Conservation (phyloP, 495 filamentous ascomycete species). For the Podospora pseudopauciseta region DNA sequence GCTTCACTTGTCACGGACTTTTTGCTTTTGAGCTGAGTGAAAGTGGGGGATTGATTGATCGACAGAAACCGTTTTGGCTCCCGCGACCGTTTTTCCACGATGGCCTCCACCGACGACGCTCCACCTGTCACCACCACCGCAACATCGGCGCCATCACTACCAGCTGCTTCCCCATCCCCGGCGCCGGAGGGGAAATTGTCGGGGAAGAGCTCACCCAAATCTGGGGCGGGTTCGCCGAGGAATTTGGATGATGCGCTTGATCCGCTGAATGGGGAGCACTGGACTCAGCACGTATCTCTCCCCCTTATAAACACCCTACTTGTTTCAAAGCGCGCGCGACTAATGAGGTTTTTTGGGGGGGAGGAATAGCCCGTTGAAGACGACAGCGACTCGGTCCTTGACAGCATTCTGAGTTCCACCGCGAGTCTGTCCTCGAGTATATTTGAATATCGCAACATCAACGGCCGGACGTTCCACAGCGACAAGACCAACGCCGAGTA, state of each 20-base stretch:
- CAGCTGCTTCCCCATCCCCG: background rate
- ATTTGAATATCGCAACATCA: constrained; percentile 40
- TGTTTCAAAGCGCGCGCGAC: background rate
- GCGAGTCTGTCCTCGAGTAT: constrained; percentile 45
- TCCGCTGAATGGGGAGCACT: background rate
- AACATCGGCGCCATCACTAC: background rate
- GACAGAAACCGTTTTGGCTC: background rate
- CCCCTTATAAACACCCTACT: background rate
- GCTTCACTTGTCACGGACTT: background rate
- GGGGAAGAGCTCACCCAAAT: background rate
- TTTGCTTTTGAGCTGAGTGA: too few species aligned
- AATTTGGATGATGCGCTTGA: background rate
- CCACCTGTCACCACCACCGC: background rate
- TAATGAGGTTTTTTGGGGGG: too few species aligned
- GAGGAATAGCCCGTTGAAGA: background rate
- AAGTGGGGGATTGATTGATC: background rate
- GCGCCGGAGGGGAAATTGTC: background rate
- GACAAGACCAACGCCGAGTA: constrained; percentile 28
- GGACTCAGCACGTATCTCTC: background rate
- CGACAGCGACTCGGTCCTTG: constrained; percentile 11
- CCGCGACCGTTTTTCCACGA: background rate
- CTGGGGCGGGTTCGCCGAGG: background rate
- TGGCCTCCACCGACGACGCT: background rate
- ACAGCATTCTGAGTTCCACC: constrained; percentile 25
- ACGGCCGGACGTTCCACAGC: constrained; percentile 42